Evolutionary conservation across 179 eudicot genomes (phyloP).

Genomic region (Amaranthus tricolor): DNA sequence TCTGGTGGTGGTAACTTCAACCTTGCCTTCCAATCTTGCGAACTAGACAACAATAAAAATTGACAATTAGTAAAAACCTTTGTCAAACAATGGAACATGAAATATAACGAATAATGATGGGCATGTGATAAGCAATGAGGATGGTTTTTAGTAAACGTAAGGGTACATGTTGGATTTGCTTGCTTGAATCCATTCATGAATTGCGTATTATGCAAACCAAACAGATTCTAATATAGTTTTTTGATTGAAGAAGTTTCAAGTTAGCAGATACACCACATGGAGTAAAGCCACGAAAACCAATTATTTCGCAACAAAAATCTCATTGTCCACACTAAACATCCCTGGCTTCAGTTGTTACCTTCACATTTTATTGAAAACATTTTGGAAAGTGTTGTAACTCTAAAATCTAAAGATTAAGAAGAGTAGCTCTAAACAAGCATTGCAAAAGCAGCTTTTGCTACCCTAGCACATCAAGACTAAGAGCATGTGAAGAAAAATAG

Average conservation of each 20-base stretch:
- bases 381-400: too few species aligned
- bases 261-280: background rate
- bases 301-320: background rate
- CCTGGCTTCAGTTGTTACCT: background rate
- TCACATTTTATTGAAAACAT: background rate
- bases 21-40: slow-evolving; percentile 88
- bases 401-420: background rate
- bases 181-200: too few species aligned
- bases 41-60: slow-evolving; percentile 36
- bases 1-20: slow-evolving; percentile 75
- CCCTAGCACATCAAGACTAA: background rate
- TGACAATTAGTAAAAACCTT: background rate
- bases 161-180: too few species aligned
- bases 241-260: background rate
- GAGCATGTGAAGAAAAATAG: background rate
- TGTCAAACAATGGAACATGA: background rate
- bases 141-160: too few species aligned
- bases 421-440: background rate
- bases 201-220: too few species aligned
- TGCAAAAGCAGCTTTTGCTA: background rate
- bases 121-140: too few species aligned
- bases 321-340: background rate
- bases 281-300: background rate
- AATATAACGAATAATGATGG: background rate
- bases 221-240: too few species aligned